Evolutionary conservation across 179 eudicot genomes (phyloP).

Genomic region (Vitellaria paradoxa): DNA sequence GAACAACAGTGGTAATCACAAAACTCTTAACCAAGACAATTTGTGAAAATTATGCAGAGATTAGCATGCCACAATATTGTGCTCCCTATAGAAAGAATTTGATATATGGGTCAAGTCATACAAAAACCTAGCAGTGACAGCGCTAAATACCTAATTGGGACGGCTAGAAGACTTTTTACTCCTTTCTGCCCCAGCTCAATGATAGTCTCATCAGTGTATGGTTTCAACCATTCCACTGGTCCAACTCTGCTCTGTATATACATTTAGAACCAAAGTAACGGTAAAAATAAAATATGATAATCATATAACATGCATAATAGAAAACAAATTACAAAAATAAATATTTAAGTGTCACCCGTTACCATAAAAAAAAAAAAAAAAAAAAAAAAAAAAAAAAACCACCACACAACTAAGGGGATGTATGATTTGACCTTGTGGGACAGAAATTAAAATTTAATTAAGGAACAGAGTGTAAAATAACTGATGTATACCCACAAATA

Average conservation of each 20-base stretch:
- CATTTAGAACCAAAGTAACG: constrained; percentile 3
- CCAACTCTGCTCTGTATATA: constrained; percentile 90
- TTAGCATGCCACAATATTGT: not conserved
- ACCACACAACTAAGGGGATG: not conserved
- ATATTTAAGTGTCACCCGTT: not conserved
- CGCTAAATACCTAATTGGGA: constrained; percentile 75
- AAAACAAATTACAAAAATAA: not conserved
- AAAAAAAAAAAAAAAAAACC: too few relatives aligned
- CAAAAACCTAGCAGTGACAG: not conserved
- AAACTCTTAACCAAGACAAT: not conserved
- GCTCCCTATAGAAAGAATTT: not conserved
- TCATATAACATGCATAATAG: not conserved
- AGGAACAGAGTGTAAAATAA: not conserved
- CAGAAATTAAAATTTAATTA: not conserved
- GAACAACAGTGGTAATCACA: not conserved
- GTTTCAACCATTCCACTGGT: constrained; percentile 99
- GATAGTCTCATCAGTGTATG: constrained; percentile 92
- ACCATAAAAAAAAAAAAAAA: not conserved
- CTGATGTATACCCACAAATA: not conserved
- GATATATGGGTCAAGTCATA: not conserved
- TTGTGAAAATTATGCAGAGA: not conserved
- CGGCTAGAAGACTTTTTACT: constrained; percentile 91
- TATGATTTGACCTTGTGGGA: not conserved
- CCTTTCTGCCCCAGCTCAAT: constrained; percentile 91
- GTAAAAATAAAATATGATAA: constrained; percentile 18